phyloP scores from a whole-genome alignment of 1,139 yeast species.

The Lizanozyma gosingica region DNA sequence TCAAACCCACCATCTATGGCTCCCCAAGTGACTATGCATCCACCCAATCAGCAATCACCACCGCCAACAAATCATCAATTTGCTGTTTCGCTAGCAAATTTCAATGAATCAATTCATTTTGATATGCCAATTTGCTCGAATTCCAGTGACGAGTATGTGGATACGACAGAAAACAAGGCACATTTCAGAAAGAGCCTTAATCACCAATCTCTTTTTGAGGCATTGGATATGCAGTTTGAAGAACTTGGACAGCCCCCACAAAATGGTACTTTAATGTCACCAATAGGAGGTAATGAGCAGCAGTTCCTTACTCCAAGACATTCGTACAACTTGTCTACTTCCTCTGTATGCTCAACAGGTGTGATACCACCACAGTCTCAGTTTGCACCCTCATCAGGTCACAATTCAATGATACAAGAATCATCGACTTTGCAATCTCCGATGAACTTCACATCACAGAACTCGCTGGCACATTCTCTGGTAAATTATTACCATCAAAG shows the following conservation, averaged over 20 bases:
- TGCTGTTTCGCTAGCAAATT: neutral
- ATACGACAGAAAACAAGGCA: neutral
- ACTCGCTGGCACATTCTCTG: neutral
- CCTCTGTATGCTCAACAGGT: neutral
- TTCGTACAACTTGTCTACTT: neutral
- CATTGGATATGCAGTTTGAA: neutral
- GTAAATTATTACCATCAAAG: neutral
- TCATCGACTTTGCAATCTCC: neutral
- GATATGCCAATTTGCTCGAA: neutral
- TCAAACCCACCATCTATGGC: neutral
- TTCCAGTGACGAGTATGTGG: no score
- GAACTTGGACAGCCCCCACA: neutral
- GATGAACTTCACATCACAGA: neutral
- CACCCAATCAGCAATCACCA: neutral
- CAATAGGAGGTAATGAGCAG: neutral
- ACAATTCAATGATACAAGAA: neutral
- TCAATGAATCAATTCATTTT: neutral
- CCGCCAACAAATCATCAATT: neutral
- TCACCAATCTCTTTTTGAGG: neutral
- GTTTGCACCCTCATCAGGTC: neutral
- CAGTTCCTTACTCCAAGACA: neutral
- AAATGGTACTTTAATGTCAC: neutral
- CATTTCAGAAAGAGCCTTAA: neutral
- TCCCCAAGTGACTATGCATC: neutral
- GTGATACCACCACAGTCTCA: neutral